phyloP scores from a whole-genome alignment of 371 early-diverging fungal species.

The Agmasoma carcini region DNA sequence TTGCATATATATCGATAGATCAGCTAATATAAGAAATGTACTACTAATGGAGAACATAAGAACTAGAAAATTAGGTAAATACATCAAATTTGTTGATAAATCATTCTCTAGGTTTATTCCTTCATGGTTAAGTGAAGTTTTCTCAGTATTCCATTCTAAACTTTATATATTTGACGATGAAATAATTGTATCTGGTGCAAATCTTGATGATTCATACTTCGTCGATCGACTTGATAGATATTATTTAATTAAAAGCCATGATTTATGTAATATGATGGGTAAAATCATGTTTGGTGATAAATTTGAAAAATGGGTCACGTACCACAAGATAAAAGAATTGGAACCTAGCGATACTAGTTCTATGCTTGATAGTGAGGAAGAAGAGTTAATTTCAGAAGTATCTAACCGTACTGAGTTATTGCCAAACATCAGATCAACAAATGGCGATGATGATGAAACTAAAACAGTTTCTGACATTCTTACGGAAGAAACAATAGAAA shows the following conservation, averaged over 20 bases:
- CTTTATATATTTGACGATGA: constrained; percentile 35
- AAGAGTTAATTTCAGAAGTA: background rate
- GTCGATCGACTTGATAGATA: constrained; percentile 41
- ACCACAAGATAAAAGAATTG: background rate
- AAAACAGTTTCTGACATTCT: no score
- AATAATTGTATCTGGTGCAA: constrained; percentile 39
- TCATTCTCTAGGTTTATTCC: constrained; percentile 1
- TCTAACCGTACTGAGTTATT: no score
- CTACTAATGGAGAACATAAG: constrained; percentile 4
- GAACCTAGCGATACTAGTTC: background rate
- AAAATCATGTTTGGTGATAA: constrained; percentile 1
- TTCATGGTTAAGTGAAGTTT: constrained; percentile 17
- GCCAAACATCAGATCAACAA: no score
- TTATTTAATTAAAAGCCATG: constrained; percentile 11
- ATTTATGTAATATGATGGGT: background rate
- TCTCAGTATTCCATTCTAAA: constrained; percentile 37
- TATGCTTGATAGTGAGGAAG: background rate
- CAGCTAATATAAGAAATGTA: background rate
- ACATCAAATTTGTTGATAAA: constrained; percentile 5
- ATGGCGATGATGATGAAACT: no score
- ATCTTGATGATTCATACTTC: constrained; percentile 36
- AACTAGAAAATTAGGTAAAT: background rate
- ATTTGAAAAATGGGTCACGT: background rate
- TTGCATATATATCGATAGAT: constrained; percentile 21
- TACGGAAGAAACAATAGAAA: no score